These are phyloP conservation scores for Crassisporium funariophilum DNA, from an alignment of 768 basidiomycete species.

Conservation along the genomic window DNA sequence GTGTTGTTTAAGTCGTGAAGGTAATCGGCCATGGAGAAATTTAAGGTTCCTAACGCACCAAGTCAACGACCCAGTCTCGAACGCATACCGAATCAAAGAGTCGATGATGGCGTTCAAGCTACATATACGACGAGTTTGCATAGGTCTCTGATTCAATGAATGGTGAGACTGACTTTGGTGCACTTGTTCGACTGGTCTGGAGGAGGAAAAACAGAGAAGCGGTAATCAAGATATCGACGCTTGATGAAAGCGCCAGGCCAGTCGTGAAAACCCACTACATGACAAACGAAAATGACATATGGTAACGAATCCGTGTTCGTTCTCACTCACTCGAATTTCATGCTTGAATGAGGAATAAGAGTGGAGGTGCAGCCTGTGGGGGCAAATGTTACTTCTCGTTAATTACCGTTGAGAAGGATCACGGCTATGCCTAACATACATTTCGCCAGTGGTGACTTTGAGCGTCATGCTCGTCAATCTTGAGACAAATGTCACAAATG, in stretches of 20 bases:
- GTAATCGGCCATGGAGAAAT: too few species aligned
- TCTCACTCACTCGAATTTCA: slow-evolving; percentile 21
- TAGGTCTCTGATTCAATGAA: slow-evolving; percentile 1
- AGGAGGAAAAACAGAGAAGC: slow-evolving; percentile 45
- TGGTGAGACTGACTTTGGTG: slow-evolving; percentile 34
- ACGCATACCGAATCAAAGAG: slow-evolving; percentile 48
- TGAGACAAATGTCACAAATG: too few species aligned
- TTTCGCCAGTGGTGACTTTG: slow-evolving; percentile 33
- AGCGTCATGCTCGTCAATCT: too few species aligned
- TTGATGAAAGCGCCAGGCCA: slow-evolving; percentile 51
- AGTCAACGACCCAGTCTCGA: slow-evolving; percentile 56
- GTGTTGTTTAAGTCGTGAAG: too few species aligned
- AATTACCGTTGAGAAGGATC: too few species aligned
- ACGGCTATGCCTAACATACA: too few species aligned
- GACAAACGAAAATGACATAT: neutral
- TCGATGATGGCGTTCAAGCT: slow-evolving; percentile 52
- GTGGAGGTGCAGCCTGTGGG: slow-evolving; percentile 25
- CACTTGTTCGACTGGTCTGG: slow-evolving; percentile 36
- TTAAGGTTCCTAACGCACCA: too few species aligned
- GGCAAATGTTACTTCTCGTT: too few species aligned
- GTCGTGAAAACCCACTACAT: slow-evolving; percentile 56
- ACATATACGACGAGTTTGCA: neutral
- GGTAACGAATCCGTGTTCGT: neutral
- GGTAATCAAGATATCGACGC: slow-evolving; percentile 52
- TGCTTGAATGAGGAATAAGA: slow-evolving; percentile 19